These are phyloP conservation scores for Castanea mollissima DNA, from an alignment of 306 rosid genomes.

Conservation along the genomic window DNA sequence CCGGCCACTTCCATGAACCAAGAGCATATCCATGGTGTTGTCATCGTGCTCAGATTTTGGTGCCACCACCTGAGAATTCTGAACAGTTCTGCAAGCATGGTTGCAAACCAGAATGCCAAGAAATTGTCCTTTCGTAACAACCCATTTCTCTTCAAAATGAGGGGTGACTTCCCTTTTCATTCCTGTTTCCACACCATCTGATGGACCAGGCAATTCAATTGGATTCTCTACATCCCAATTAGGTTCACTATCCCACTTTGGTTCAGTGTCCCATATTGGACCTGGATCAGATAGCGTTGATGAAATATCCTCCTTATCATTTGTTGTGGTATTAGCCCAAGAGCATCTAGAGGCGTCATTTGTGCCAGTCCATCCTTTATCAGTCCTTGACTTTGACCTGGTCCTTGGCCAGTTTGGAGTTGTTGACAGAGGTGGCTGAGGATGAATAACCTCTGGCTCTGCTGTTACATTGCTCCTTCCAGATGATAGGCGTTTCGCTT, in stretches of 20 bases:
- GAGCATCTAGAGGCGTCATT: constrained; percentile 74
- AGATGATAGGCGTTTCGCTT: constrained; percentile 80
- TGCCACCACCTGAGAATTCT: constrained; percentile 95
- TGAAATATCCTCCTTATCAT: constrained; percentile 95
- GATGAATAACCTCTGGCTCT: constrained; percentile 96
- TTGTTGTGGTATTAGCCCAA: constrained; percentile 69
- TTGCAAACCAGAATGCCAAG: constrained; percentile 93
- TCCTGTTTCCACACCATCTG: constrained; percentile 61
- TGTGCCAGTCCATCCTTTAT: constrained; percentile 89
- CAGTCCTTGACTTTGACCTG: constrained; percentile 88
- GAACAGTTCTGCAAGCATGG: constrained; percentile 96
- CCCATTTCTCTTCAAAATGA: constrained; percentile 71
- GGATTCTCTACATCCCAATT: constrained; percentile 91
- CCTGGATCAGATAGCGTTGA: constrained; percentile 98
- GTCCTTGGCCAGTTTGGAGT: constrained; percentile 99
- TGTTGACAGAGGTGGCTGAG: constrained; percentile 80
- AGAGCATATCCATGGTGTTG: constrained; percentile 71
- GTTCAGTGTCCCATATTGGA: constrained; percentile 98
- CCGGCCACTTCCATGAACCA: constrained; percentile 93
- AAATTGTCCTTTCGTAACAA: constrained; percentile 74
- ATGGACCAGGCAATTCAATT: constrained; percentile 85
- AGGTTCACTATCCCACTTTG: constrained; percentile 90
- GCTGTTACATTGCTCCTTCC: constrained; percentile 80
- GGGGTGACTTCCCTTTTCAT: constrained; percentile 55
- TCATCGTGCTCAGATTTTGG: constrained; percentile 91